These are phyloP conservation scores for Lumnitzera littorea DNA, from an alignment of 345 rosid species.

Conservation along the genomic window DNA sequence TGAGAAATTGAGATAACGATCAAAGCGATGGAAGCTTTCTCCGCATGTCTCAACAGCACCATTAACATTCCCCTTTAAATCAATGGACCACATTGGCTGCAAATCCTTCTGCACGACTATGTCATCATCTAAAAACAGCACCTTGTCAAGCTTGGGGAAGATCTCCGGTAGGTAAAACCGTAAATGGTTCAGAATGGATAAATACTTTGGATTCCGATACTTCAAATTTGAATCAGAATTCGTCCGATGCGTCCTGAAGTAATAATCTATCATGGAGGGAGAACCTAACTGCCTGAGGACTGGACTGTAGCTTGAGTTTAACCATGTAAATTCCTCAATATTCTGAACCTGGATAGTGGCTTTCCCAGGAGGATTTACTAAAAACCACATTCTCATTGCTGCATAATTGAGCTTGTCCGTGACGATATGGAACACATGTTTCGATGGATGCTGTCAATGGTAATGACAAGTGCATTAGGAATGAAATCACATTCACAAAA, in stretches of 20 bases:
- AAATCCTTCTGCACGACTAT: constrained; percentile 93
- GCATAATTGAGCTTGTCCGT: constrained; percentile 94
- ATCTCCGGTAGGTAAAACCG: constrained; percentile 96
- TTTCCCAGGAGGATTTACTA: constrained; percentile 67
- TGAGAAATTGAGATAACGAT: constrained; percentile 95
- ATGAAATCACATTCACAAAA: constrained; percentile 8
- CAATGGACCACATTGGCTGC: constrained; percentile 68
- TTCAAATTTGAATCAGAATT: constrained; percentile 79
- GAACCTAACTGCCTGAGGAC: constrained; percentile 91
- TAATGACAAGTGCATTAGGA: neutral
- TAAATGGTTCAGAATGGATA: constrained; percentile 92
- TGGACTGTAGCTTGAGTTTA: constrained; percentile 93
- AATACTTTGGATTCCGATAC: constrained; percentile 93
- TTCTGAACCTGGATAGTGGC: constrained; percentile 89
- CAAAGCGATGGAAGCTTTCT: constrained; percentile 93
- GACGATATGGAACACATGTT: constrained; percentile 90
- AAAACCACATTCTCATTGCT: constrained; percentile 99
- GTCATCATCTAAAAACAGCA: constrained; percentile 92
- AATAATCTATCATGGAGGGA: constrained; percentile 79
- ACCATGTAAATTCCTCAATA: constrained; percentile 88
- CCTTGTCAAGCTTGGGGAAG: constrained; percentile 85
- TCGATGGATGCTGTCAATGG: constrained; percentile 64
- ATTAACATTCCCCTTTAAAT: constrained; percentile 90
- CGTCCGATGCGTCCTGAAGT: constrained; percentile 71
- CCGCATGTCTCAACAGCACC: constrained; percentile 99